phyloP scores from a whole-genome alignment of 2,329 filamentous ascomycete species.

The Pseudomassariella vexata region DNA sequence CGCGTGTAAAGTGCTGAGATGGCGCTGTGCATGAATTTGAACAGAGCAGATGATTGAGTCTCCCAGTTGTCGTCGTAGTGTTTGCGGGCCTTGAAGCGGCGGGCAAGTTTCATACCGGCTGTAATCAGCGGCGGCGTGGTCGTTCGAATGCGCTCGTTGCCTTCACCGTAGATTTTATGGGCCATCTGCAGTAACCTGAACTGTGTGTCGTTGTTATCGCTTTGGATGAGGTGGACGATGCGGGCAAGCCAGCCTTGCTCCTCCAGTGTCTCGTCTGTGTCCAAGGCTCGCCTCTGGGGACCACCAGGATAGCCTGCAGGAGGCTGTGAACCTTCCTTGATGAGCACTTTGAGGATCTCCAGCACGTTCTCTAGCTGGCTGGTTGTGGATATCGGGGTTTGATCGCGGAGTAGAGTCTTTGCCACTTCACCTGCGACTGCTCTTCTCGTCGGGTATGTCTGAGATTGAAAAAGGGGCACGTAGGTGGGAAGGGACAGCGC shows the following conservation, averaged over 20 bases:
- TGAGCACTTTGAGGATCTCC: slow-evolving; percentile 81
- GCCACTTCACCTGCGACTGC: slow-evolving; percentile 88
- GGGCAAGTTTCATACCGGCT: slow-evolving; percentile 80
- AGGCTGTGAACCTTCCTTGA: slow-evolving; percentile 84
- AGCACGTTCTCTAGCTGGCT: slow-evolving; percentile 84
- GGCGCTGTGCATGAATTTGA: slow-evolving; percentile 91
- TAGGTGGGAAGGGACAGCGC: slow-evolving; percentile 88
- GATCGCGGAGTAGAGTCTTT: slow-evolving; percentile 73
- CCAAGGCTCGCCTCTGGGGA: slow-evolving; percentile 66
- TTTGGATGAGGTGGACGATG: slow-evolving; percentile 81
- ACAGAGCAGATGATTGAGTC: slow-evolving; percentile 66
- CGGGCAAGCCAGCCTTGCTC: slow-evolving; percentile 96
- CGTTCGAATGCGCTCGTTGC: slow-evolving; percentile 92
- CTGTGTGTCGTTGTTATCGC: slow-evolving; percentile 84
- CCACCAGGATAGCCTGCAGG: slow-evolving; percentile 80
- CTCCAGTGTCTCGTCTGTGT: slow-evolving; percentile 96
- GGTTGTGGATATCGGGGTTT: slow-evolving; percentile 70
- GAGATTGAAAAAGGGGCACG: slow-evolving; percentile 80
- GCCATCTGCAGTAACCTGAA: slow-evolving; percentile 88
- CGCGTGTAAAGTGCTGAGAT: slow-evolving; percentile 83
- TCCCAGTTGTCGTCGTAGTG: slow-evolving; percentile 67
- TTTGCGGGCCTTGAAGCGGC: slow-evolving; percentile 83
- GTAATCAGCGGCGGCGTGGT: slow-evolving; percentile 92
- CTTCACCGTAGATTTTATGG: slow-evolving; percentile 80
- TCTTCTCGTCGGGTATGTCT: slow-evolving; percentile 86